A percentile compares a stretch with the other conserved stretches of the same genome.
Conservation (phyloP, 1,284 basidiomycete genomes). For the Ganoderma lingzhi region DNA sequence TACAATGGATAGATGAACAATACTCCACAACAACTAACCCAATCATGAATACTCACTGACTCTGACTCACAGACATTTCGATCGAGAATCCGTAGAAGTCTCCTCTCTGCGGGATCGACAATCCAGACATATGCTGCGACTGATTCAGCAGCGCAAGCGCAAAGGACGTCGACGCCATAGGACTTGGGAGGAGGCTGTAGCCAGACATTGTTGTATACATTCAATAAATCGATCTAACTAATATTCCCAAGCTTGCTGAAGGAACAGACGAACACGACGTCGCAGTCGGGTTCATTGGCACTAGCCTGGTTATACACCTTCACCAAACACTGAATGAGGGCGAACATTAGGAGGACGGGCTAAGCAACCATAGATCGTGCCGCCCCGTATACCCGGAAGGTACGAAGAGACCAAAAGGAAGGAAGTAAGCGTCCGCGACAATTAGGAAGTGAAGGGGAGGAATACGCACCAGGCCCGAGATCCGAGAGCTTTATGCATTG, state of each 20-base stretch:
- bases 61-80: conserved; percentile 73
- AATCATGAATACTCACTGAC: conserved; percentile 54
- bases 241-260: conserved; percentile 8
- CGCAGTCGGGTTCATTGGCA: conserved; percentile 15
- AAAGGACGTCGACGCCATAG: conserved; percentile 33
- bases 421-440: background rate
- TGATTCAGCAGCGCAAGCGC: conserved; percentile 34
- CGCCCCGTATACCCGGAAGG: background rate
- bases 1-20: background rate
- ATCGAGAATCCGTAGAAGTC: conserved; percentile 77
- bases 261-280: conserved; percentile 13
- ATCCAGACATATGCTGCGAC: conserved; percentile 40
- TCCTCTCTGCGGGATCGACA: conserved; percentile 64
- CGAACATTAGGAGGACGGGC: background rate
- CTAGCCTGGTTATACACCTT: conserved; percentile 31
- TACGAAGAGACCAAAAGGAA: background rate
- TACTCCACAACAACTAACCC: background rate
- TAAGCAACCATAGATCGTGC: background rate
- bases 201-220: conserved; percentile 21
- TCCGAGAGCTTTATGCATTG: background rate
- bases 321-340: conserved; percentile 5
- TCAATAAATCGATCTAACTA: background rate
- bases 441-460: background rate
- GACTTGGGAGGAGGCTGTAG: conserved; percentile 34
- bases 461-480: background rate